Conservation (phyloP, 2,329 filamentous ascomycete genomes). For the Pseudogymnoascus pannorum region DNA sequence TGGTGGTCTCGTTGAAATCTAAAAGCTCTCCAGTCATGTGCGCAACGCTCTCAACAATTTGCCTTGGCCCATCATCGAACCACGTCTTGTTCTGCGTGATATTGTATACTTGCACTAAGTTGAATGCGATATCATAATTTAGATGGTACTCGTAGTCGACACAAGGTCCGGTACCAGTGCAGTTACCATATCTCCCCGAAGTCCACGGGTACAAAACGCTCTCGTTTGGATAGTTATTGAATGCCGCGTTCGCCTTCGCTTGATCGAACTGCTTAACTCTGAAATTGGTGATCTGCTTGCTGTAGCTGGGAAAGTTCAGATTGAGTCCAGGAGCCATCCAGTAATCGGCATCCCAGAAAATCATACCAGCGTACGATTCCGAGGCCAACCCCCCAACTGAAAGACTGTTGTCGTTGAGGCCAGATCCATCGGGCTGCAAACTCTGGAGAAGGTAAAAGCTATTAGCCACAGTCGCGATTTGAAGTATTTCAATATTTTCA, state of each 20-base stretch:
- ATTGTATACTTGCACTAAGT: conserved; percentile 27
- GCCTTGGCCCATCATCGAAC: conserved; percentile 42
- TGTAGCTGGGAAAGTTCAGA: conserved; percentile 53
- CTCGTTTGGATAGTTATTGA: conserved; percentile 48
- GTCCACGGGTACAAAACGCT: conserved; percentile 64
- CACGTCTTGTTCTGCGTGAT: conserved; percentile 29
- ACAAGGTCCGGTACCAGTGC: conserved; percentile 55
- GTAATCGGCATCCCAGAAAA: conserved; percentile 35
- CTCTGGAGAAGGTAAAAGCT: conserved; percentile 51
- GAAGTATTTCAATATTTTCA: conserved; percentile 38
- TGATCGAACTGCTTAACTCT: conserved; percentile 51
- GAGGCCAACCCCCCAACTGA: conserved; percentile 61
- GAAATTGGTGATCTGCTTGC: conserved; percentile 58
- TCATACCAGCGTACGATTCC: conserved; percentile 57
- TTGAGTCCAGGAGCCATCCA: conserved; percentile 50
- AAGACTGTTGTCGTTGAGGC: conserved; percentile 56
- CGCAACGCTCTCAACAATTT: conserved; percentile 57
- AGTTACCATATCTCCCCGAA: conserved; percentile 59
- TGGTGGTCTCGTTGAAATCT: conserved; percentile 48
- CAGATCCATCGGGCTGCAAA: conserved; percentile 37
- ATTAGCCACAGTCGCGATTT: conserved; percentile 47
- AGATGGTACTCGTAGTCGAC: conserved; percentile 68
- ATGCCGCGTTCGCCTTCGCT: conserved; percentile 53
- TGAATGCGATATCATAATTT: conserved; percentile 60
- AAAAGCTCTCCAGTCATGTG: conserved; percentile 54